A percentile compares a stretch with the other conserved stretches of the same genome.
Evolutionary conservation across 202 grass and related monocot genomes (phyloP).

Genomic region (Bolboschoenoplectus hybrid): DNA sequence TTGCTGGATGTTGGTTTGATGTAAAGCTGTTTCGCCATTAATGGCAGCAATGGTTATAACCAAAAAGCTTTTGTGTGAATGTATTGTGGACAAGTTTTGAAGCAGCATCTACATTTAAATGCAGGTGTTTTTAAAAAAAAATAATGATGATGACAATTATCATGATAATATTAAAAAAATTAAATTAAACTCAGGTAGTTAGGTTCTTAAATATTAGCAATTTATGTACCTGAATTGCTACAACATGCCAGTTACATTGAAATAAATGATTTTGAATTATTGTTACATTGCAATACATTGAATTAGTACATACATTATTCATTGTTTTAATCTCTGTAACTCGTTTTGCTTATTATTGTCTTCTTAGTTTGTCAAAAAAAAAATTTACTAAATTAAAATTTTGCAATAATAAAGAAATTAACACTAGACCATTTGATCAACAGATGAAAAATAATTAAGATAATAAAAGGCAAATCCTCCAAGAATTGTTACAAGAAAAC

Average conservation of each 20-base stretch:
- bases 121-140: background rate
- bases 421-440: too few relatives aligned
- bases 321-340: background rate
- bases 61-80: background rate
- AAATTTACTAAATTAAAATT: too few relatives aligned
- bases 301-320: background rate
- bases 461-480: too few relatives aligned
- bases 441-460: too few relatives aligned
- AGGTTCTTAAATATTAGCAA: background rate
- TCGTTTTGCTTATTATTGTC: background rate
- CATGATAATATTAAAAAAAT: background rate
- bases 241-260: background rate
- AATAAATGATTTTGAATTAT: background rate
- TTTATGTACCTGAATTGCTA: background rate
- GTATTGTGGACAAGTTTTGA: background rate
- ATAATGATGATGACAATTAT: background rate
- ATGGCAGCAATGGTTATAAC: background rate
- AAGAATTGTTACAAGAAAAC: too few relatives aligned
- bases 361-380: background rate
- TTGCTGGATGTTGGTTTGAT: slow-evolving; percentile 14
- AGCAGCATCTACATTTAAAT: slow-evolving; percentile 19
- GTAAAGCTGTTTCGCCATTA: slow-evolving; percentile 13
- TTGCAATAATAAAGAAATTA: too few relatives aligned
- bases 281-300: background rate
- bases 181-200: slow-evolving; percentile 1